Percentiles rank a stretch among this genome's conserved stretches.
These are phyloP conservation scores for Acanthochlamys bracteata DNA, from an alignment of 106 monocot genomes.

Conservation along the genomic window DNA sequence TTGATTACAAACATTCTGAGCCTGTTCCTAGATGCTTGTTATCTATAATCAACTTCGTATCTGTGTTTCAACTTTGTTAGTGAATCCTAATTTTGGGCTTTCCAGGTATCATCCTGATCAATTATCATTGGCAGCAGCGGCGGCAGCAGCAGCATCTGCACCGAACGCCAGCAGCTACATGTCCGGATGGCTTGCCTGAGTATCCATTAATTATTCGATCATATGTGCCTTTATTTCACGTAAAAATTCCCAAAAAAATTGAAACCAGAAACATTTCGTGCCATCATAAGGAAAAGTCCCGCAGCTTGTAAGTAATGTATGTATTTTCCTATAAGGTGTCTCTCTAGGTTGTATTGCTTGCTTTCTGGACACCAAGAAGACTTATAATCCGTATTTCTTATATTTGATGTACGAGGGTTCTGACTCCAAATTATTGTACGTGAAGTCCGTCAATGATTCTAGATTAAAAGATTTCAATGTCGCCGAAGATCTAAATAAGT, in stretches of 20 bases:
- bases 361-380: too few relatives aligned
- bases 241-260: neutral
- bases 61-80: too few relatives aligned
- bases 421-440: too few relatives aligned
- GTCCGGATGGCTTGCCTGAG: conserved; percentile 24
- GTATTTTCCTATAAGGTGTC: neutral
- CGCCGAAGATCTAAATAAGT: too few relatives aligned
- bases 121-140: conserved; percentile 18
- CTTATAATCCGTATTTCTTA: too few relatives aligned
- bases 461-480: too few relatives aligned
- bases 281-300: neutral
- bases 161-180: conserved; percentile 18
- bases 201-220: neutral
- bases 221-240: neutral
- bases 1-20: too few relatives aligned
- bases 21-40: too few relatives aligned
- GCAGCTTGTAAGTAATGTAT: neutral
- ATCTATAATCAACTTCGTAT: too few relatives aligned
- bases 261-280: neutral
- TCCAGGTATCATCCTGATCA: conserved; percentile 25
- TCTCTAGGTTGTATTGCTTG: too few relatives aligned
- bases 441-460: too few relatives aligned
- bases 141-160: conserved; percentile 15
- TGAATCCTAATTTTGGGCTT: neutral
- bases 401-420: too few relatives aligned